phyloP scores from a whole-genome alignment of 1,139 yeast species.

The Dujonia santamariae region DNA sequence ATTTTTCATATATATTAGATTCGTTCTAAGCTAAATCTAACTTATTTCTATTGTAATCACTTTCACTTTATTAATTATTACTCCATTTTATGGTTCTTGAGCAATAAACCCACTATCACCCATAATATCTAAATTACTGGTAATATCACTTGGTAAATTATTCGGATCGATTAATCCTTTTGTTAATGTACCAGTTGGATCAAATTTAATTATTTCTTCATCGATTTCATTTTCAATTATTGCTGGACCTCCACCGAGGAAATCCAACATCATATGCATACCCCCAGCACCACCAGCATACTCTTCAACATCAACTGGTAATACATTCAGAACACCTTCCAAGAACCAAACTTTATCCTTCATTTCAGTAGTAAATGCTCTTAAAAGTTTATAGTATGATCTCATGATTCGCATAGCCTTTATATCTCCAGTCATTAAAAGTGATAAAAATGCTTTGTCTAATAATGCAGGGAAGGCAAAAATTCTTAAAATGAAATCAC shows the following conservation, averaged over 20 bases:
- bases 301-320: slow-evolving; percentile 82
- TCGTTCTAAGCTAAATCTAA: not conserved
- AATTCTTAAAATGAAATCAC: slow-evolving; percentile 81
- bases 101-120: slow-evolving; percentile 38
- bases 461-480: slow-evolving; percentile 92
- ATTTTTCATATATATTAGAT: no score
- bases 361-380: slow-evolving; percentile 82
- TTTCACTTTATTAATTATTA: slow-evolving; percentile 7
- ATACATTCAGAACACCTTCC: slow-evolving; percentile 84
- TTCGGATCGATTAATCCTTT: slow-evolving; percentile 51
- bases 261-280: slow-evolving; percentile 87
- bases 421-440: slow-evolving; percentile 79
- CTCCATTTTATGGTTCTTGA: slow-evolving; percentile 3
- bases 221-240: slow-evolving; percentile 43
- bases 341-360: slow-evolving; percentile 91
- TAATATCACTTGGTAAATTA: slow-evolving; percentile 55
- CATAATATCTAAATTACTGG: slow-evolving; percentile 47
- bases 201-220: slow-evolving; percentile 45
- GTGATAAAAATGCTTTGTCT: slow-evolving; percentile 71
- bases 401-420: slow-evolving; percentile 89
- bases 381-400: slow-evolving; percentile 75
- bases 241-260: slow-evolving; percentile 70
- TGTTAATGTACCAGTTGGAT: slow-evolving; percentile 34
- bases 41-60: not conserved
- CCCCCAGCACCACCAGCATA: slow-evolving; percentile 84